These are phyloP conservation scores for Ogataea polymorpha DNA, from an alignment of 805 yeast species.

Conservation along the genomic window DNA sequence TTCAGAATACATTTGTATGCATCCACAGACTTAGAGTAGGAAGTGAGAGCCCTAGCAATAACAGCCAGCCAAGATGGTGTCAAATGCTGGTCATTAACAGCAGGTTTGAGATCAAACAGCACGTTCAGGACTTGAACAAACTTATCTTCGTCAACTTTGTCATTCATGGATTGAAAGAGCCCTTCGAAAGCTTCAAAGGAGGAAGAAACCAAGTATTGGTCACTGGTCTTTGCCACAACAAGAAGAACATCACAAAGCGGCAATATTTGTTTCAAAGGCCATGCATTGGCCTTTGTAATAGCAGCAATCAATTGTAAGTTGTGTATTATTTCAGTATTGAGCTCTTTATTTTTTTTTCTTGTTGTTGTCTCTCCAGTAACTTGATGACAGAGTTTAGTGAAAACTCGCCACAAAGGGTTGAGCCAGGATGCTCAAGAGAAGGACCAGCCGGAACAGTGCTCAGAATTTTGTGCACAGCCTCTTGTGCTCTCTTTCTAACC, in stretches of 20 bases:
- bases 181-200: conserved; percentile 85
- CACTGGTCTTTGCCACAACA: conserved; percentile 74
- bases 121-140: conserved; percentile 63
- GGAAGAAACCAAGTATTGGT: conserved; percentile 77
- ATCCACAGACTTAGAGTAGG: conserved; percentile 48
- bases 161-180: conserved; percentile 61
- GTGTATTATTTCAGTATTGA: conserved; percentile 63
- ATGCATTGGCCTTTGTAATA: conserved; percentile 70
- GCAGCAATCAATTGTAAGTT: conserved; percentile 70
- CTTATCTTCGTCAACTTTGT: conserved; percentile 53
- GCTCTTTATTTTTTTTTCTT: conserved; percentile 40
- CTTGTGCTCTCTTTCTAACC: conserved; percentile 92
- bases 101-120: conserved; percentile 76
- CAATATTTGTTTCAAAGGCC: conserved; percentile 74
- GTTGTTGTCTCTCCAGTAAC: conserved; percentile 38
- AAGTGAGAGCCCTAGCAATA: conserved; percentile 71
- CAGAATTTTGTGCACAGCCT: conserved; percentile 69
- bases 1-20: conserved; percentile 51
- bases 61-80: conserved; percentile 96
- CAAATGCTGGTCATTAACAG: conserved; percentile 75
- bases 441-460: conserved; percentile 73
- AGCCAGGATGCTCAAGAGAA: conserved; percentile 72
- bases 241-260: conserved; percentile 72
- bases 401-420: conserved; percentile 64
- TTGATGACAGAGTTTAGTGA: conserved; percentile 54